Percentiles rank a stretch among this genome's conserved stretches.
Evolutionary conservation across 2,329 filamentous ascomycete genomes (phyloP).

Genomic region (Dothidotthia symphoricarpi): DNA sequence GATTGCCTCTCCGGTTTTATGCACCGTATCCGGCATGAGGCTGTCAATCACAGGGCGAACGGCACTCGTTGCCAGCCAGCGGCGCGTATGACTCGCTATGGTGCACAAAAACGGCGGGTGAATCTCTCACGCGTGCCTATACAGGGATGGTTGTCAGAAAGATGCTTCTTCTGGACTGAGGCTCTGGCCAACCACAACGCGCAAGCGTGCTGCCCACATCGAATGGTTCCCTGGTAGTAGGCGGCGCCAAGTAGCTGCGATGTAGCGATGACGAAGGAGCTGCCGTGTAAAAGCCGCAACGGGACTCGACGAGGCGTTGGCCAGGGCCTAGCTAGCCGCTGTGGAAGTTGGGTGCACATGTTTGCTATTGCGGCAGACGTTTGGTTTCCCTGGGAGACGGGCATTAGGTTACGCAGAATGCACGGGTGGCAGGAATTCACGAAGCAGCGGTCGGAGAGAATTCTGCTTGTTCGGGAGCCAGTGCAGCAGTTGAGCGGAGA

Average conservation of each 20-base stretch:
- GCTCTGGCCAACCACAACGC: conserved; percentile 20
- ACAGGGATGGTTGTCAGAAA: conserved; percentile 13
- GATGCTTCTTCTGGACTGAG: conserved; percentile 18
- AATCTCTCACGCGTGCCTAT: conserved; percentile 31
- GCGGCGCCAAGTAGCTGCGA: conserved; percentile 23
- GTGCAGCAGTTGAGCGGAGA: conserved; percentile 24
- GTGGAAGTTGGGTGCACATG: neutral
- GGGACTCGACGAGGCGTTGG: conserved; percentile 8
- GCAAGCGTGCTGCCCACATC: conserved; percentile 14
- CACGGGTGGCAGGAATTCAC: conserved; percentile 12
- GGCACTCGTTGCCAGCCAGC: conserved; percentile 20
- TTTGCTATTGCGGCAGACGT: neutral
- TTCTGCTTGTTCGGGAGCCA: conserved; percentile 13
- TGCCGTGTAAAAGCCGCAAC: conserved; percentile 19
- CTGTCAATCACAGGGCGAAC: conserved; percentile 29
- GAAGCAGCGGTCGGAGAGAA: conserved; percentile 10
- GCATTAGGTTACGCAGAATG: conserved; percentile 20
- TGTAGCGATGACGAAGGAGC: conserved; percentile 31
- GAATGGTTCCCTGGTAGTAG: conserved; percentile 30
- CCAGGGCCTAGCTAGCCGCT: neutral
- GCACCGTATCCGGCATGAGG: conserved; percentile 28
- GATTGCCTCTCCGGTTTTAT: conserved; percentile 32
- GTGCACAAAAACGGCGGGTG: conserved; percentile 30
- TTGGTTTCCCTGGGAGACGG: conserved; percentile 31
- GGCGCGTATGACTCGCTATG: conserved; percentile 6